Percentiles rank a stretch among this genome's conserved stretches.
These are phyloP conservation scores for Melaleuca quinquenervia DNA, from an alignment of 345 rosid genomes.

Conservation along the genomic window DNA sequence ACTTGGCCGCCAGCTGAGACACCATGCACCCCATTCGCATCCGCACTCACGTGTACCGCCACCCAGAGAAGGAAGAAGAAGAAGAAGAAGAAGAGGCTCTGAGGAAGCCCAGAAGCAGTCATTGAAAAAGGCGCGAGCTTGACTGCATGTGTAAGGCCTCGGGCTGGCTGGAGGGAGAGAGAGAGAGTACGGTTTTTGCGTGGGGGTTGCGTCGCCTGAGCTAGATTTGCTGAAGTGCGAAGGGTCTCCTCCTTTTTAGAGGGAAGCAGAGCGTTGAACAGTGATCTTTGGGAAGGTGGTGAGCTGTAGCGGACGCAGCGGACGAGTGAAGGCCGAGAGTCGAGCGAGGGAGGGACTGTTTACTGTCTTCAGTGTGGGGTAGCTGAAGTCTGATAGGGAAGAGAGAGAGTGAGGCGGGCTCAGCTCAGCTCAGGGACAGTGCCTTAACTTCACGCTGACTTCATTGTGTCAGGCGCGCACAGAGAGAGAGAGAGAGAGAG, in stretches of 20 bases:
- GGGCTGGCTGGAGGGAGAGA: not conserved
- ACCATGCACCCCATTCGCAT: slow-evolving; percentile 84
- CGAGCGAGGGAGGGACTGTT: not conserved
- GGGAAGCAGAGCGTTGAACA: not conserved
- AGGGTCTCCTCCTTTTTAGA: not conserved
- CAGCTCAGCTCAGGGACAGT: not conserved
- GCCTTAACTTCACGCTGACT: slow-evolving; percentile 6
- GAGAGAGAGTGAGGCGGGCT: not conserved
- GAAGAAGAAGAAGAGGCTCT: not conserved
- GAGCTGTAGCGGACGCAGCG: not conserved
- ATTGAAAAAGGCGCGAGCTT: slow-evolving; percentile 17
- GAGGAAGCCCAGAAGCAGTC: slow-evolving; percentile 11
- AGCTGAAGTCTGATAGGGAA: not conserved
- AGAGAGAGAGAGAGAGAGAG: not conserved
- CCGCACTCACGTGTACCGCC: not conserved
- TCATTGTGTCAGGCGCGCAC: slow-evolving; percentile 4
- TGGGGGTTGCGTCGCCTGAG: not conserved
- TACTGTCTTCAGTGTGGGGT: not conserved
- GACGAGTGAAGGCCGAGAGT: not conserved
- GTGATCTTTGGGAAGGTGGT: not conserved
- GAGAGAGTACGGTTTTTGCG: not conserved
- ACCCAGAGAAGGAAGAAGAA: not conserved
- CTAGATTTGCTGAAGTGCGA: not conserved
- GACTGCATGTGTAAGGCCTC: slow-evolving; percentile 8
- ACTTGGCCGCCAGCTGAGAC: slow-evolving; percentile 91